These are phyloP conservation scores for Phytophthora podocarpi DNA, from an alignment of 352 stramenopile species.

Conservation along the genomic window DNA sequence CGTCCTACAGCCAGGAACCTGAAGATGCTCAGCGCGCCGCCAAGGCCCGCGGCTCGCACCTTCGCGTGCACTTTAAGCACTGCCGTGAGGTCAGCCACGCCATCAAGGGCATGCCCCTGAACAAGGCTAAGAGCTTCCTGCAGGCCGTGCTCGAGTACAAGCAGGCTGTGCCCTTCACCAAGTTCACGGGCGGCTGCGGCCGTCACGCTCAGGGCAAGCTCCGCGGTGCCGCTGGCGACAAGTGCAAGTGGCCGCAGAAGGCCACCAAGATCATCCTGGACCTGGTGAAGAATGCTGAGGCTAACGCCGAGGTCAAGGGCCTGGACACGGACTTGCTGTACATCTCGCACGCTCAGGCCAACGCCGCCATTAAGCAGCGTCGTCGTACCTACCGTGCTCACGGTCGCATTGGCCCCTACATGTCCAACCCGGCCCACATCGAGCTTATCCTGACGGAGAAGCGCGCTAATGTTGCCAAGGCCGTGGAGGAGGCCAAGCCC, in stretches of 20 bases:
- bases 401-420: constrained; percentile 98
- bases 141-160: constrained; percentile 98
- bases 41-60: constrained; percentile 97
- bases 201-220: constrained; percentile 98
- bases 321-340: constrained; percentile 96
- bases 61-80: constrained; percentile 99
- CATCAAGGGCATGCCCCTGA: constrained; percentile 98
- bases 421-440: constrained; percentile 99
- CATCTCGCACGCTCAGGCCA: constrained; percentile 98
- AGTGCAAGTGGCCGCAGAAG: constrained; percentile 99
- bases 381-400: constrained; percentile 99
- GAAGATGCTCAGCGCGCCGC: constrained; percentile 87
- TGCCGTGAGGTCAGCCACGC: constrained; percentile 97
- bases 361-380: constrained; percentile 97
- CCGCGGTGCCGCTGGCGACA: constrained; percentile 93
- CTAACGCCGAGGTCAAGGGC: constrained; percentile 99
- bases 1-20: constrained; percentile 91
- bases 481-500: constrained; percentile 88
- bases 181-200: constrained; percentile 98
- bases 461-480: constrained; percentile 93
- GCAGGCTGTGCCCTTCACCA: constrained; percentile 98
- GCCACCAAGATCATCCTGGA: constrained; percentile 98
- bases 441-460: constrained; percentile 99
- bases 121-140: constrained; percentile 96
- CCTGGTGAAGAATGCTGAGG: constrained; percentile 98